A percentile compares a stretch with the other conserved stretches of the same genome.
These are phyloP conservation scores for Ophiocordyceps unilateralis DNA, from an alignment of 2,329 filamentous ascomycete genomes.

Conservation along the genomic window DNA sequence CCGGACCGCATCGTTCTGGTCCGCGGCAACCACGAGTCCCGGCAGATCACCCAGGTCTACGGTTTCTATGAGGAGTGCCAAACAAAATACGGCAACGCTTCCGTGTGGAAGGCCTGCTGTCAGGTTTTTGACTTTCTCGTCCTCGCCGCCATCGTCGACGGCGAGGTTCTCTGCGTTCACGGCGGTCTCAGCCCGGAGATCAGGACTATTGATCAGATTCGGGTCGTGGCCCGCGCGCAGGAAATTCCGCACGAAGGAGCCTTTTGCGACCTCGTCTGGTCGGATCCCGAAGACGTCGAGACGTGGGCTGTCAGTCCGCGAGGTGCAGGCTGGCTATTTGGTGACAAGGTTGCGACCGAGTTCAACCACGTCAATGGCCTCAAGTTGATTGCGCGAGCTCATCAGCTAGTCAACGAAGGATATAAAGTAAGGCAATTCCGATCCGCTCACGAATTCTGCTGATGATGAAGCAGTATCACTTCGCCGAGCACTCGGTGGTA, in stretches of 20 bases:
- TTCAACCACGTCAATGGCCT: constrained; percentile 99
- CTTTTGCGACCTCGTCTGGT: constrained; percentile 97
- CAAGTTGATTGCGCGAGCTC: constrained; percentile 86
- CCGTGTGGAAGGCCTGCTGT: constrained; percentile 98
- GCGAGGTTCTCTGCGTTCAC: constrained; percentile 98
- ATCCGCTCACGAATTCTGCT: constrained; percentile 83
- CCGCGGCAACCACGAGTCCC: constrained; percentile 95
- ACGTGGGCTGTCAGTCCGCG: constrained; percentile 92
- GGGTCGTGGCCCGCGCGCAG: constrained; percentile 87
- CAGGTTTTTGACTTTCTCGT: constrained; percentile 98
- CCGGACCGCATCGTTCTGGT: constrained; percentile 96
- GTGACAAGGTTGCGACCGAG: constrained; percentile 92
- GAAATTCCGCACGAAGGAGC: constrained; percentile 96
- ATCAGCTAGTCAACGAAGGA: constrained; percentile 98
- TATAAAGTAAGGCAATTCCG: constrained; percentile 99
- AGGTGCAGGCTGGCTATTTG: constrained; percentile 89
- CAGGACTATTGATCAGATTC: constrained; percentile 88
- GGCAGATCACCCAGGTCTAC: constrained; percentile 98
- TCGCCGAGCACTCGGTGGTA: constrained; percentile 1
- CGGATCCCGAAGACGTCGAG: constrained; percentile 89
- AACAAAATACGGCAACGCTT: constrained; percentile 96
- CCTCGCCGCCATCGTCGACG: constrained; percentile 92
- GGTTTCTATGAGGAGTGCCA: constrained; percentile 99
- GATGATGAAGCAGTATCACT: constrained; percentile 9
- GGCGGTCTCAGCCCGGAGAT: constrained; percentile 93